Evolutionary conservation across 768 basidiomycete genomes (phyloP).

Genomic region (Leccinum variicolor): DNA sequence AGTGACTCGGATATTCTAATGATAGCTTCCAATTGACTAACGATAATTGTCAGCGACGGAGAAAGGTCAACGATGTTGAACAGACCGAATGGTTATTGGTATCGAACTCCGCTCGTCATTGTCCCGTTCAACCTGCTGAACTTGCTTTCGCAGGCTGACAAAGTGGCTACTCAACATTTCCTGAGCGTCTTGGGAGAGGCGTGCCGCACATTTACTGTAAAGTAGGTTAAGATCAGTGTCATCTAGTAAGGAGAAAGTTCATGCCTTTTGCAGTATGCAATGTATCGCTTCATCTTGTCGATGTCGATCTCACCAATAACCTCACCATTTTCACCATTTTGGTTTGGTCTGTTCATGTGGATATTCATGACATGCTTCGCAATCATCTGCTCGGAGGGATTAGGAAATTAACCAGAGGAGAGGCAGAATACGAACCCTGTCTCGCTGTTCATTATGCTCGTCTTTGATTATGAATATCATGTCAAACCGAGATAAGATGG

Average conservation of each 20-base stretch:
- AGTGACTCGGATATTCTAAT: constrained; percentile 97
- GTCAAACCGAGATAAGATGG: constrained; percentile 96
- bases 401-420: neutral
- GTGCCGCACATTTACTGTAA: constrained; percentile 90
- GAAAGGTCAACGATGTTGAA: constrained; percentile 4
- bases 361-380: constrained; percentile 98
- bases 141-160: constrained; percentile 87
- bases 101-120: constrained; percentile 98
- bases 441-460: constrained; percentile 92
- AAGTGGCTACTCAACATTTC: constrained; percentile 97
- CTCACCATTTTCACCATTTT: constrained; percentile 55
- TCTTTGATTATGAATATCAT: constrained; percentile 99
- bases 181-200: constrained; percentile 88
- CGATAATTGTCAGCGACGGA: constrained; percentile 2
- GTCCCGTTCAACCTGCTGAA: constrained; percentile 93
- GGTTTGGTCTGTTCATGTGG: constrained; percentile 90
- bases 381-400: constrained; percentile 60
- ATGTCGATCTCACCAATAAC: constrained; percentile 86
- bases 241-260: constrained; percentile 14
- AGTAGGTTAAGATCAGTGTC: neutral
- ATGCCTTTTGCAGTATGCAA: constrained; percentile 93
- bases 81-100: constrained; percentile 94
- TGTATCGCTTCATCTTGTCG: constrained; percentile 98
- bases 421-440: constrained; percentile 54
- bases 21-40: constrained; percentile 92